Evolutionary conservation across 805 yeast genomes (phyloP), one percentile per base, ranked within the genome.

Genomic region (Trichomonascus vanleenenianus): DNA sequence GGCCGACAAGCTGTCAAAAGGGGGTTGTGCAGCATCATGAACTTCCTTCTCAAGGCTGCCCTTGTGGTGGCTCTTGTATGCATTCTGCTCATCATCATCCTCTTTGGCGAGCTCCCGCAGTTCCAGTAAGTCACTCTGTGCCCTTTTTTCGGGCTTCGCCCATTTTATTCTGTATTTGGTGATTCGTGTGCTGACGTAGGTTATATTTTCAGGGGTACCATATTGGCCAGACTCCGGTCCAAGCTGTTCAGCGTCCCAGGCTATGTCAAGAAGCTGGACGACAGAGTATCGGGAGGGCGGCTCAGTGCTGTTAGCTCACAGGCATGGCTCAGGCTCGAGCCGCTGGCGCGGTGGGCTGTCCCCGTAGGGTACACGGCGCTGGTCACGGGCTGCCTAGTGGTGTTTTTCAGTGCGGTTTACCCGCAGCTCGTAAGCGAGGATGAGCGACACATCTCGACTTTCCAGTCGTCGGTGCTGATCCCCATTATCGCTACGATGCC

Each of bases 71-170:
- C 27, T 5, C 36, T 50, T 3, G 51, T 62, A 14, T 62, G 64
- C 15, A 42, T 58, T 9, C 30, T 61, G 8, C 50, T 59, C 20
- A 56, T 62, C 16, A 58, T 64, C 16, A 54, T 55, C 7, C 54
- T 64, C 30, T 64, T 64, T 46, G 68, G 68, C 2, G 53, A 61
- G n/a, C 47, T 62, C 35, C 68, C 68, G 2, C 58, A 57, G 25
- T 57, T 58, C 32, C 59, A 56, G 55, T 54, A 40, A 25, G 58
- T n/a, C 15, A 9, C 20, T 38, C 19, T n/a, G 12, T 4, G 22
- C 2, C 11, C 39, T 37, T 25, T 44, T 33, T 14, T 16, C 18
- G 19, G 27, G 27, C 27, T 22, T 22, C 7, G 8, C 7, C 8
- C 8, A 5, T 22, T 22, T 22, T 22, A 8, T 22, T 22, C 8